Conservation (phyloP, 179 eudicot species). For the Sideroxylon spinosum region DNA sequence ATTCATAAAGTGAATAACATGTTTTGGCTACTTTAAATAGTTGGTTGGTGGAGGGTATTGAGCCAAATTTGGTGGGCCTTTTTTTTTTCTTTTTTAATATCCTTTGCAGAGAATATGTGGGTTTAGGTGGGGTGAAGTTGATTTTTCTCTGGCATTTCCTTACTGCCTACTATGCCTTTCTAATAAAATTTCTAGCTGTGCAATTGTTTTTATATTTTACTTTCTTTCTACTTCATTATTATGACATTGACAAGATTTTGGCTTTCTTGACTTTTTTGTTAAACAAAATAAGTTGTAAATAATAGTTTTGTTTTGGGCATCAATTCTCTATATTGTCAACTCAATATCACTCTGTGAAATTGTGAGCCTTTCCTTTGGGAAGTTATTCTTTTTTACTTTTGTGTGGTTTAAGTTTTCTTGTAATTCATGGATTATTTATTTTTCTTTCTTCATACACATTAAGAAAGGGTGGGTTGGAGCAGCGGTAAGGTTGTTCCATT, state of each 20-base stretch:
- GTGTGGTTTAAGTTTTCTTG: not conserved
- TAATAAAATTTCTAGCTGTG: not conserved
- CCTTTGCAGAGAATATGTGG: too few relatives aligned
- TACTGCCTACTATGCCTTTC: too few relatives aligned
- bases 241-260: not conserved
- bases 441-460: not conserved
- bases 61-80: too few relatives aligned
- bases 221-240: not conserved
- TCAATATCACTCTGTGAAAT: not conserved
- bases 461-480: too few relatives aligned
- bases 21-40: too few relatives aligned
- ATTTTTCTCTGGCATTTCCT: too few relatives aligned
- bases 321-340: not conserved
- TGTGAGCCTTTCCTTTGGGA: not conserved
- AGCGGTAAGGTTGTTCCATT: too few relatives aligned
- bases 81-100: too few relatives aligned
- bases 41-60: too few relatives aligned
- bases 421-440: slow-evolving; percentile 1
- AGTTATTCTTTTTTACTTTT: not conserved
- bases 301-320: too few relatives aligned
- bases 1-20: too few relatives aligned
- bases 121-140: too few relatives aligned
- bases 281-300: not conserved
- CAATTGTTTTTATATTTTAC: not conserved
- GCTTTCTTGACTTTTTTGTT: not conserved